A percentile compares a stretch with the other conserved stretches of the same genome.
Conservation (phyloP, 345 rosid species). For the Boechera stricta region DNA sequence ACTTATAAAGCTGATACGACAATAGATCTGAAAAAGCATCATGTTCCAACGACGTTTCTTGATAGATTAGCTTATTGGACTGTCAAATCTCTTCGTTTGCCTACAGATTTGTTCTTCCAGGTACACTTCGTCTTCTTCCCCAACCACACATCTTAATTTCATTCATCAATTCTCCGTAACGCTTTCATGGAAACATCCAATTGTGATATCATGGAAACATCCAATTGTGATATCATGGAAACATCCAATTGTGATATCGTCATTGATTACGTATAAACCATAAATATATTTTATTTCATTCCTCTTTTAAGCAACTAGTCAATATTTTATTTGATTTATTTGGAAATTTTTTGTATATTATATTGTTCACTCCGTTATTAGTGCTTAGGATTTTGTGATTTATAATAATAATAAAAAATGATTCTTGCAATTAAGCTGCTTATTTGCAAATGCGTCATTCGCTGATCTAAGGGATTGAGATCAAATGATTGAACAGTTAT, state of each 20-base stretch:
- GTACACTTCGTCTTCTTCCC: conserved; percentile 37
- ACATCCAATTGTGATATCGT: not conserved
- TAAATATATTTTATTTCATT: not conserved
- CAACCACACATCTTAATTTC: no score
- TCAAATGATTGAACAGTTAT: not conserved
- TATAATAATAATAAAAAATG: not conserved
- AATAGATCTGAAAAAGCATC: conserved; percentile 76
- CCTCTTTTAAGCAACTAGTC: not conserved
- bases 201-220: not conserved
- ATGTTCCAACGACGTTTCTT: conserved; percentile 52
- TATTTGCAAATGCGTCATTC: no score
- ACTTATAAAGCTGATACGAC: conserved; percentile 64
- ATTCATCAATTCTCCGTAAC: no score
- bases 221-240: not conserved
- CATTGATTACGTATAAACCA: conserved; percentile 27
- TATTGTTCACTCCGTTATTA: not conserved
- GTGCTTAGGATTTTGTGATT: not conserved
- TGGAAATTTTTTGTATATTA: not conserved
- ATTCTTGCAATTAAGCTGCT: not conserved
- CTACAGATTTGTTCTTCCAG: conserved; percentile 80
- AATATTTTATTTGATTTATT: not conserved
- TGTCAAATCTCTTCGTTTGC: conserved; percentile 71
- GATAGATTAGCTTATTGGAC: conserved; percentile 72
- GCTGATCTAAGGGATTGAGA: not conserved
- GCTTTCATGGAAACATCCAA: not conserved